Conservation (phyloP, 1,284 basidiomycete species). For the Thecaphora frezii region DNA sequence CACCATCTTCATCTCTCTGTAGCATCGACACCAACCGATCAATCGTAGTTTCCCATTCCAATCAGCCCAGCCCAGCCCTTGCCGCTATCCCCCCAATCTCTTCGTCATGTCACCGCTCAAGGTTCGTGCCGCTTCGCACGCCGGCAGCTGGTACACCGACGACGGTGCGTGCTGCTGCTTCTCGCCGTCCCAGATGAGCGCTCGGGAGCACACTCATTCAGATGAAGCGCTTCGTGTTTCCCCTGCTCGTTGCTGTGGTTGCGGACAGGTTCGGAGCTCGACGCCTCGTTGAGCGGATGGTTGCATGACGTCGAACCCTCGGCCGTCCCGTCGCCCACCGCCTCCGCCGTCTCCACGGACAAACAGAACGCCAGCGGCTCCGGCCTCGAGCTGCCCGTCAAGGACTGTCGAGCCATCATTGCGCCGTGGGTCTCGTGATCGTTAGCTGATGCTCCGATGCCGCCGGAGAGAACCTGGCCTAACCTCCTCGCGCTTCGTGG, state of each 20-base stretch:
- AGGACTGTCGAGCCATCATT: constrained; percentile 84
- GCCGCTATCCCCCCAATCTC: not conserved
- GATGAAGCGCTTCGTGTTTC: no score
- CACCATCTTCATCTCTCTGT: no score
- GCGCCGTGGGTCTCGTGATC: constrained; percentile 82
- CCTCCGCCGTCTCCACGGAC: constrained; percentile 2
- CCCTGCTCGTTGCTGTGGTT: not conserved
- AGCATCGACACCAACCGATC: no score
- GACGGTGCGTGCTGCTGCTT: constrained; percentile 64
- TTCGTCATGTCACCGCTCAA: constrained; percentile 14
- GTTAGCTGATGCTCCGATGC: no score
- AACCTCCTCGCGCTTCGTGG: not conserved
- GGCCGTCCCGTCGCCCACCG: constrained; percentile 8
- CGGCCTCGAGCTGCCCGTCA: constrained; percentile 68
- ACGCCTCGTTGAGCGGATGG: constrained; percentile 22
- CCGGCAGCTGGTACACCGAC: constrained; percentile 84
- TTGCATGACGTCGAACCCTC: constrained; percentile 8
- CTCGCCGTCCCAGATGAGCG: no score
- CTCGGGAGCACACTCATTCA: no score
- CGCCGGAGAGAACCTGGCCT: not conserved
- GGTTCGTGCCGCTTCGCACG: constrained; percentile 71
- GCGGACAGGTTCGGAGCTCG: constrained; percentile 7
- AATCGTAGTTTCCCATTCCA: no score
- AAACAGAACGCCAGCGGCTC: constrained; percentile 9
- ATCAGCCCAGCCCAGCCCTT: not conserved